Percentiles rank a stretch among this genome's conserved stretches.
Evolutionary conservation across 2,329 filamentous ascomycete species (phyloP).

Genomic region (Colletotrichum brevisporum): DNA sequence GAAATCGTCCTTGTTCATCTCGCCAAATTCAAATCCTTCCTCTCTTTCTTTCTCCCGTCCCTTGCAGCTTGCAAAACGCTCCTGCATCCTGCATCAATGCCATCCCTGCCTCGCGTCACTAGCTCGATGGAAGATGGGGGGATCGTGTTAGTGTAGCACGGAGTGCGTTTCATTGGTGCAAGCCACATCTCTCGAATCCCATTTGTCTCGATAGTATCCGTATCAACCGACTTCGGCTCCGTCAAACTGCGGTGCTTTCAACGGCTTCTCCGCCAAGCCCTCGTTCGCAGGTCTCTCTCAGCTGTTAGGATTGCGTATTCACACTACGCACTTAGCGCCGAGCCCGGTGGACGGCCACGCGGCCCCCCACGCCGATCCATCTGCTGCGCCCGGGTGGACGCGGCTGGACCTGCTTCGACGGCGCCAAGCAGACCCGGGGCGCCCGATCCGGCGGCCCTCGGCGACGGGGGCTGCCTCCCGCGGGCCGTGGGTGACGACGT

Average conservation of each 20-base stretch:
- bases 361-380: neutral
- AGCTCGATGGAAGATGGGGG: neutral
- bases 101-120: conserved; percentile 12
- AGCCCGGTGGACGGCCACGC: neutral
- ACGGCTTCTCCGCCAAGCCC: too few species aligned
- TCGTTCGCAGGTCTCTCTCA: neutral
- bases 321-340: neutral
- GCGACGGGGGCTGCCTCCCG: conserved; percentile 59
- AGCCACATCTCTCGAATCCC: conserved; percentile 10
- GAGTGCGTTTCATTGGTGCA: neutral
- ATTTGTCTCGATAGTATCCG: conserved; percentile 65
- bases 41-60: neutral
- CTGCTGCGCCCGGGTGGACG: conserved; percentile 57
- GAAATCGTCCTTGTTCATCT: conserved; percentile 10
- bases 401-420: conserved; percentile 47
- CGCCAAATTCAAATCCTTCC: conserved; percentile 2
- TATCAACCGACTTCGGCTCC: conserved; percentile 67
- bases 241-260: neutral
- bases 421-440: conserved; percentile 49
- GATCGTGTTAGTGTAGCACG: neutral
- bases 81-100: neutral
- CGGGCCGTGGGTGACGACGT: conserved; percentile 54
- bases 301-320: too few species aligned
- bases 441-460: conserved; percentile 46
- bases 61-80: conserved; percentile 12